Base-by-base conservation (phyloP, 352 stramenopile genomes). In the Pythium utonaiense region DNA sequence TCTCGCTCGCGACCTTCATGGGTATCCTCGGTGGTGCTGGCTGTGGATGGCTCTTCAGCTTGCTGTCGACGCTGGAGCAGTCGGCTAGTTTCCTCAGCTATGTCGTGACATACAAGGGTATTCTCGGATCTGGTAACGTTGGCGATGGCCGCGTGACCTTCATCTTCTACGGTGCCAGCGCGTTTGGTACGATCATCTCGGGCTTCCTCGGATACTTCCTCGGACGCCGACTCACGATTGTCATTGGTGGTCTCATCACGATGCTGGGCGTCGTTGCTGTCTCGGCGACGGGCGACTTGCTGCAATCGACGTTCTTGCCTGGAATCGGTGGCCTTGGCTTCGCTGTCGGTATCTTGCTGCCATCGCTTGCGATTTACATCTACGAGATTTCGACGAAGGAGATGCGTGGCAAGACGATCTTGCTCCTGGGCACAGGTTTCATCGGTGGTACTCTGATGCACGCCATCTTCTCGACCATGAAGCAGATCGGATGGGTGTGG, bases 381-480 rank as follows among this genome's bases (percentile, higher is more conserved):
- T 93, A 69, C 50, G 83, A 93, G 42, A 93, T 93, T 51, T 87
- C 83, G 42, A 89, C 83, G 16, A 79, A 77, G 52, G 83, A 93
- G 3, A 80, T 91, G 77, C 80, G 83, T 27, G 78, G 75, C 45
- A 90, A 90, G 49, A 74, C 77, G 19, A 75, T 93, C 25, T 62
- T 93, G 40, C 44, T 91, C 5, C 62, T 93, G 3, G 78, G 79
- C 24, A 66, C 83, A 10, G 83, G 83, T 13, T 88, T 89, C 45
- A 73, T 89, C 25, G 44, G 64, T n/a, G 83, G 83, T 30, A 79
- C 61, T n/a, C 60, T 93, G 31, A 44, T 82, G n/a, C 69, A 72
- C 10, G 70, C 62, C 0, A 74, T 80, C 44, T 92, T 86, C 41
- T 70, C 70, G 22, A 77, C 76, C 0, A 66, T 85, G 17, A 78